Conservation (phyloP, 2,329 filamentous ascomycete genomes). For the Trematosphaeria pertusa region DNA sequence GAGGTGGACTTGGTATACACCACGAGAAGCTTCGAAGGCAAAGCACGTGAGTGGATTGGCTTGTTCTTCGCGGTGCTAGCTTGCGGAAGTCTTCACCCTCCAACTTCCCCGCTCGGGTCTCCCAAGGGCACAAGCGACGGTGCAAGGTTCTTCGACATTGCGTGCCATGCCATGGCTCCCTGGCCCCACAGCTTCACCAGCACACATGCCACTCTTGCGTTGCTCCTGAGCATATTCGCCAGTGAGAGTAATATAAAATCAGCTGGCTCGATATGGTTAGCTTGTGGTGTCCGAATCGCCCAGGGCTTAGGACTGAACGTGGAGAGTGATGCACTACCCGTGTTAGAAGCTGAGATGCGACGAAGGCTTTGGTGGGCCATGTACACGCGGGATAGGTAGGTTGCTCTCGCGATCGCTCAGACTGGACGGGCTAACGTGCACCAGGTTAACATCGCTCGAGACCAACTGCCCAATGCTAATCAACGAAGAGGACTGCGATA, state of each 20-base stretch:
- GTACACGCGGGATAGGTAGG: conserved; percentile 84
- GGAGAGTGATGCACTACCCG: conserved; percentile 75
- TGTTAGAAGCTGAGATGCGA: conserved; percentile 84
- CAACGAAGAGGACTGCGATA: conserved; percentile 86
- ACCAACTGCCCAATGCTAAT: conserved; percentile 82
- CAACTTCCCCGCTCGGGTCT: conserved; percentile 62
- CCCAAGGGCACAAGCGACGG: conserved; percentile 62
- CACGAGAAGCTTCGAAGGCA: conserved; percentile 64
- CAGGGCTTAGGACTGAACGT: conserved; percentile 84
- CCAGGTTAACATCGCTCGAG: conserved; percentile 76
- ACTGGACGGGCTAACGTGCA: conserved; percentile 31
- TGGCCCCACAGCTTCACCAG: conserved; percentile 81
- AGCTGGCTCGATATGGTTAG: conserved; percentile 85
- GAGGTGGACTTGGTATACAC: conserved; percentile 81
- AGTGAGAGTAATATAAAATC: conserved; percentile 87
- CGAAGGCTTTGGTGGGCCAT: conserved; percentile 92
- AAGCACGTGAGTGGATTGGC: conserved; percentile 74
- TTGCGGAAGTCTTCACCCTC: conserved; percentile 77
- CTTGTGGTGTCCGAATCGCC: conserved; percentile 76
- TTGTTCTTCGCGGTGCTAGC: conserved; percentile 85
- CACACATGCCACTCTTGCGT: conserved; percentile 74
- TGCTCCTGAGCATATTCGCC: conserved; percentile 79
- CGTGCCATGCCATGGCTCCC: conserved; percentile 74
- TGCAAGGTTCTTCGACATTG: conserved; percentile 73
- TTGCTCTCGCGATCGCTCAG: background rate